Conservation (phyloP, 1,284 basidiomycete species). For the Microbotryomycetes sp. region DNA sequence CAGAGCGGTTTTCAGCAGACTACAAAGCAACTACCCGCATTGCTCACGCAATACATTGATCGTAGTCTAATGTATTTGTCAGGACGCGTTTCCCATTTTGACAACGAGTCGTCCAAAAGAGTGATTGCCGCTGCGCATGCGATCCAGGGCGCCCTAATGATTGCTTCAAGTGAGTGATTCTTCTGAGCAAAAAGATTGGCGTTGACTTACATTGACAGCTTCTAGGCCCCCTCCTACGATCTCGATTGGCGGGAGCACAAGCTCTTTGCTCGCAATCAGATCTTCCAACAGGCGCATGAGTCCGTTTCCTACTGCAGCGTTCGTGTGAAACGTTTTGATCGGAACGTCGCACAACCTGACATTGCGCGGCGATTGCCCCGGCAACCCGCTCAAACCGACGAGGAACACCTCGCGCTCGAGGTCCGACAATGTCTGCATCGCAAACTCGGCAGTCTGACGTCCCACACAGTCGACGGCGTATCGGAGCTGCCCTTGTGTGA, state of each 20-base stretch:
- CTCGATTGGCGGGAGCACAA: constrained; percentile 6
- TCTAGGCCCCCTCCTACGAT: constrained; percentile 11
- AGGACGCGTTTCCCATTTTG: too few relatives aligned
- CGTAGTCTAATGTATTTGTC: too few relatives aligned
- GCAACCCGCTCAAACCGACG: constrained; percentile 11
- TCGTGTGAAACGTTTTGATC: constrained; percentile 15
- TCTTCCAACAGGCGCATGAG: constrained; percentile 13
- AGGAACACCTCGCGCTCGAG: not conserved
- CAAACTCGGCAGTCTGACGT: not conserved
- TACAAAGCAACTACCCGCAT: too few relatives aligned
- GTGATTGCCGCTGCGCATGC: constrained; percentile 2
- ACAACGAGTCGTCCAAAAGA: constrained; percentile 13
- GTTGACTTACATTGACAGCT: constrained; percentile 3
- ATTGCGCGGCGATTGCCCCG: not conserved
- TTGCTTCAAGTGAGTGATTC: too few relatives aligned
- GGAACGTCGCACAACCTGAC: constrained; percentile 8
- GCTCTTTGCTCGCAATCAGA: constrained; percentile 3
- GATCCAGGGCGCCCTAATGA: constrained; percentile 6
- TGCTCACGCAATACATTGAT: too few relatives aligned
- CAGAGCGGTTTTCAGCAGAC: too few relatives aligned
- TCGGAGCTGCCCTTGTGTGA: constrained; percentile 1
- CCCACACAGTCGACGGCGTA: constrained; percentile 14
- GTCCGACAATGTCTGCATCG: not conserved
- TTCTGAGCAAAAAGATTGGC: not conserved
- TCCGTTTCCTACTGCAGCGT: constrained; percentile 4